Conservation (phyloP, 176 grass and related monocot genomes). For the Carex parvula region DNA sequence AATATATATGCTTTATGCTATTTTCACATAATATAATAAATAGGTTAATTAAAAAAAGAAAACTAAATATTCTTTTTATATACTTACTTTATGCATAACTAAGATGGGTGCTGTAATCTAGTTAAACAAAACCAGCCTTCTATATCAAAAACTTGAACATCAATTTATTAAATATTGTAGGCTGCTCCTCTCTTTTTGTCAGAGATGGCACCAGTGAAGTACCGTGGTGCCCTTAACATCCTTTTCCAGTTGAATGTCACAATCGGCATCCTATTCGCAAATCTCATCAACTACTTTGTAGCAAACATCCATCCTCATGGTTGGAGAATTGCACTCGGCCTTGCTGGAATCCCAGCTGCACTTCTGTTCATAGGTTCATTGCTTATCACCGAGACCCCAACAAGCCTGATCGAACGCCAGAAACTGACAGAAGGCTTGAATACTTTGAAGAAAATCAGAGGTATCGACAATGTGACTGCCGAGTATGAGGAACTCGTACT, state of each 20-base stretch:
- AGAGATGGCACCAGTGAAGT: slow-evolving; percentile 52
- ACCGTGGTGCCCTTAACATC: slow-evolving; percentile 69
- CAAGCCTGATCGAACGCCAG: slow-evolving; percentile 52
- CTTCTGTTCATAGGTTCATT: slow-evolving; percentile 43
- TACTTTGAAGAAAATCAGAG: slow-evolving; percentile 45
- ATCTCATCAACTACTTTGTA: slow-evolving; percentile 51
- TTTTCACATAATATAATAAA: background rate
- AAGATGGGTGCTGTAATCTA: background rate
- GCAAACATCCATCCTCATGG: slow-evolving; percentile 37
- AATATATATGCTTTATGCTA: background rate
- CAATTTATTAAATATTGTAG: slow-evolving; percentile 18
- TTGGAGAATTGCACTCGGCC: slow-evolving; percentile 50
- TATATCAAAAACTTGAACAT: background rate
- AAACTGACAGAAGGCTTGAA: background rate
- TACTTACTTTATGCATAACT: background rate
- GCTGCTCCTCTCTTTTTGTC: slow-evolving; percentile 68
- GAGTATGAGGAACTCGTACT: slow-evolving; percentile 48
- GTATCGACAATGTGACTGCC: slow-evolving; percentile 27
- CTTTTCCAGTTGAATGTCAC: slow-evolving; percentile 74
- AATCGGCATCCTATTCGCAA: slow-evolving; percentile 62
- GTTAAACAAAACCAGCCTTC: background rate
- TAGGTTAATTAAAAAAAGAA: background rate
- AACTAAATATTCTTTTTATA: background rate
- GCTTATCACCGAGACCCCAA: slow-evolving; percentile 55
- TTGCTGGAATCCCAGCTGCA: slow-evolving; percentile 33